A percentile compares a stretch with the other conserved stretches of the same genome.
phyloP scores from a whole-genome alignment of 2,329 filamentous ascomycete genomes.

The Ophiostoma ulmi region DNA sequence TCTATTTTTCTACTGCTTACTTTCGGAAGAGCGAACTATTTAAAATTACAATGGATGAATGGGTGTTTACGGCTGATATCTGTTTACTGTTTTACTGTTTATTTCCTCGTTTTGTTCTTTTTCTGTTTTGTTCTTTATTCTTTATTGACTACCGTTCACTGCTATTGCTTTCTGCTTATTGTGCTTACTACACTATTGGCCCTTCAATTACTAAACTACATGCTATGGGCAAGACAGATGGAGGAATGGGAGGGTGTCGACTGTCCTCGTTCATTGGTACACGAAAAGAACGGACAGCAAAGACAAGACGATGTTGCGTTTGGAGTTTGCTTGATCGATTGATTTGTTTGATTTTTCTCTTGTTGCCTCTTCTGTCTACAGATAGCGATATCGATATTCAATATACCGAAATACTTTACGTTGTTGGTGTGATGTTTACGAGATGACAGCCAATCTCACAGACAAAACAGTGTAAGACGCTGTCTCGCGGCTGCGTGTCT shows the following conservation, averaged over 20 bases:
- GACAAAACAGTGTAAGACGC: not conserved
- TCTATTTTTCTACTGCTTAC: not conserved
- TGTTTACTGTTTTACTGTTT: not conserved
- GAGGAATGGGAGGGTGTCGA: too few relatives aligned
- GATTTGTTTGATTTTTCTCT: not conserved
- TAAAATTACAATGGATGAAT: not conserved
- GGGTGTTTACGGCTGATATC: slow-evolving; percentile 1
- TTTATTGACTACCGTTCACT: too few relatives aligned
- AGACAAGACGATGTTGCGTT: not conserved
- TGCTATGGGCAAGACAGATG: too few relatives aligned
- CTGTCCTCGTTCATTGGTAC: not conserved
- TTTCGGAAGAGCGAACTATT: not conserved
- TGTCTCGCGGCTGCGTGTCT: slow-evolving; percentile 3
- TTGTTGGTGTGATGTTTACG: not conserved
- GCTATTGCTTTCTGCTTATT: too few relatives aligned
- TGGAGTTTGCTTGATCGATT: not conserved
- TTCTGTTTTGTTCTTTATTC: too few relatives aligned
- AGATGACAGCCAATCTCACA: not conserved
- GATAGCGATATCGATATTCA: not conserved
- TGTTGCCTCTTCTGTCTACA: not conserved
- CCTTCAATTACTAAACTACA: too few relatives aligned
- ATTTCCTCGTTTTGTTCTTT: not conserved
- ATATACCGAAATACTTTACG: not conserved
- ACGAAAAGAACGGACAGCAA: not conserved
- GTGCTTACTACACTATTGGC: too few relatives aligned